Conservation (phyloP, 2,329 filamentous ascomycete species). For the Trichoderma harzianum region DNA sequence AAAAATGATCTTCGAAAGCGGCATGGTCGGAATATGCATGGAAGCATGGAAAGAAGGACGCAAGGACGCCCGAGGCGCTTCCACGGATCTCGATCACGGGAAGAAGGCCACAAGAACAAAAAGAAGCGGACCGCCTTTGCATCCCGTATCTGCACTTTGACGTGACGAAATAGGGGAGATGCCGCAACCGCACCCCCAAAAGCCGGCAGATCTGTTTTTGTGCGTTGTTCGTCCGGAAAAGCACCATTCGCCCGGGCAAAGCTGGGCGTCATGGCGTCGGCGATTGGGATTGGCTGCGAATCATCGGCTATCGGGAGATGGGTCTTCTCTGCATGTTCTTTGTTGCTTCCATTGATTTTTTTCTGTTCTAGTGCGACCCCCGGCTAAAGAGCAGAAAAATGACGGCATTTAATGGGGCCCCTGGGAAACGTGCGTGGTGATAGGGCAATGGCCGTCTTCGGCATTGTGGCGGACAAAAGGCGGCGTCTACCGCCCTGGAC, state of each 20-base stretch:
- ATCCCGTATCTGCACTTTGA: not conserved
- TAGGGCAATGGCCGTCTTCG: not conserved
- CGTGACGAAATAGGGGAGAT: not conserved
- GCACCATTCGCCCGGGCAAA: not conserved
- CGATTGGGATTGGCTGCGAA: not conserved
- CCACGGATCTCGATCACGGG: not conserved
- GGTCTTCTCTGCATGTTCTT: conserved; percentile 3
- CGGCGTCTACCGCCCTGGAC: not conserved
- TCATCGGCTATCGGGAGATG: not conserved
- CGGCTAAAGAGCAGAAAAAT: not conserved
- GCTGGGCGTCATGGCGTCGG: not conserved
- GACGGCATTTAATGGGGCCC: not conserved
- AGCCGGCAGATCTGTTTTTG: not conserved
- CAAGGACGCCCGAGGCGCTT: not conserved
- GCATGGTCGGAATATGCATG: not conserved
- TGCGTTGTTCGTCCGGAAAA: not conserved
- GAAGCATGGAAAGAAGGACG: not conserved
- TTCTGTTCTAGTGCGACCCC: not conserved
- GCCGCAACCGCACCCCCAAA: not conserved
- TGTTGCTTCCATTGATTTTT: not conserved
- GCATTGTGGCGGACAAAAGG: not conserved
- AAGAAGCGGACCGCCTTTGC: not conserved
- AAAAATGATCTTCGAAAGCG: not conserved
- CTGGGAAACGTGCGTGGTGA: not conserved
- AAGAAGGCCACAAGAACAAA: not conserved